Percentiles rank a stretch among this genome's conserved stretches.
These are phyloP conservation scores for Rhodomyrtus tomentosa DNA, from an alignment of 345 rosid genomes.

Conservation along the genomic window DNA sequence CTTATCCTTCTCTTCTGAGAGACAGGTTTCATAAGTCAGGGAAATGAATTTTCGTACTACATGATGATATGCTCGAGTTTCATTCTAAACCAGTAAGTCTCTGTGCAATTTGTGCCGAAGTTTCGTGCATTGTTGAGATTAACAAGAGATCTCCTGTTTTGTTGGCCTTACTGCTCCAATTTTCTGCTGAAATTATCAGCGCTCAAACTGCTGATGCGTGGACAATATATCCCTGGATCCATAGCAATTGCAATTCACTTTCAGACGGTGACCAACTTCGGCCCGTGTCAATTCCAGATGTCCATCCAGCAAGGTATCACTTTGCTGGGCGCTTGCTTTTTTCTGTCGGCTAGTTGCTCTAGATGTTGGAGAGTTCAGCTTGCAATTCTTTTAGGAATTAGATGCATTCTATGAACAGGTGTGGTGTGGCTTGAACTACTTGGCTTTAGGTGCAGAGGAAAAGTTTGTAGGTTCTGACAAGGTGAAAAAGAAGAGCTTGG, in stretches of 20 bases:
- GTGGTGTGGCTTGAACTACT: not conserved
- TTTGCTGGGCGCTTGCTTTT: not conserved
- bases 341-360: not conserved
- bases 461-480: not conserved
- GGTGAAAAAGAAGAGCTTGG: not conserved
- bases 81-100: slow-evolving; percentile 73
- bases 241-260: slow-evolving; percentile 90
- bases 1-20: not conserved
- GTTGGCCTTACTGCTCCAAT: not conserved
- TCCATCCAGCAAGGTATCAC: slow-evolving; percentile 84
- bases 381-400: not conserved
- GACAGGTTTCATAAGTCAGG: slow-evolving; percentile 95
- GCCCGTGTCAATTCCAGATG: slow-evolving; percentile 71
- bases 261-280: slow-evolving; percentile 89
- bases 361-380: not conserved
- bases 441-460: not conserved
- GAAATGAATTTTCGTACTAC: slow-evolving; percentile 98
- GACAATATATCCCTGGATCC: slow-evolving; percentile 96
- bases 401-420: not conserved
- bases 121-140: not conserved
- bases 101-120: not conserved
- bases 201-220: slow-evolving; percentile 55
- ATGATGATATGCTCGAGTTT: slow-evolving; percentile 99
- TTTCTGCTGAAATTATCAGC: slow-evolving; percentile 11
- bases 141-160: not conserved